These are phyloP conservation scores for Stipa capillata DNA, from an alignment of 176 grass and related monocot species.

Conservation along the genomic window DNA sequence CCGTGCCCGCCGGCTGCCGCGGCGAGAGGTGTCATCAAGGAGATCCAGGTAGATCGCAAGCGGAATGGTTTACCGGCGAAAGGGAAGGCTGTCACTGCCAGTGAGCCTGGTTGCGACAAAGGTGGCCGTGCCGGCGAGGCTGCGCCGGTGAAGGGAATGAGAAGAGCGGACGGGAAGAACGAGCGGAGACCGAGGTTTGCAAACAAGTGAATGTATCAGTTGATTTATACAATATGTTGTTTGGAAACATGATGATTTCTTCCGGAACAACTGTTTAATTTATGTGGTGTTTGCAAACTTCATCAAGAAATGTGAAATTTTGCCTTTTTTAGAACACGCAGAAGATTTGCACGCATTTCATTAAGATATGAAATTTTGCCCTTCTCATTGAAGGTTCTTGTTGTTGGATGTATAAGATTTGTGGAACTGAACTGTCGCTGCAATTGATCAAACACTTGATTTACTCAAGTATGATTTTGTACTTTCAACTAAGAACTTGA, in stretches of 20 bases:
- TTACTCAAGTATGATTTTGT: neutral
- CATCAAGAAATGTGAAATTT: no score
- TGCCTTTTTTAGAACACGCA: no score
- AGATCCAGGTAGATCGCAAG: neutral
- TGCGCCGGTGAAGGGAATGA: neutral
- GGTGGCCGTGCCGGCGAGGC: neutral
- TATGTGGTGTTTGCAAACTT: neutral
- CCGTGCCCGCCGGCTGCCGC: neutral
- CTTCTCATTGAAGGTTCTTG: neutral
- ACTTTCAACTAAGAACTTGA: neutral
- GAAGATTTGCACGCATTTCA: no score
- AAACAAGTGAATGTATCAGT: neutral
- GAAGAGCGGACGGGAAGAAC: neutral
- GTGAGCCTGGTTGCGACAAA: neutral
- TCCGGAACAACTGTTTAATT: neutral
- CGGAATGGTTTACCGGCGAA: neutral
- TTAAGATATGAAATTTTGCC: no score
- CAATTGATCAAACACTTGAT: neutral
- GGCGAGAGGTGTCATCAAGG: neutral
- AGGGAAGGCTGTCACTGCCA: neutral
- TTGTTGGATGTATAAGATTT: neutral
- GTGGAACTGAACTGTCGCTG: neutral
- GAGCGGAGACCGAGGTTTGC: neutral
- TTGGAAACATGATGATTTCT: neutral
- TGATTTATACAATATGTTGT: neutral